These are phyloP conservation scores for Erodium moschatum DNA, from an alignment of 441 rosid genomes.

Conservation along the genomic window DNA sequence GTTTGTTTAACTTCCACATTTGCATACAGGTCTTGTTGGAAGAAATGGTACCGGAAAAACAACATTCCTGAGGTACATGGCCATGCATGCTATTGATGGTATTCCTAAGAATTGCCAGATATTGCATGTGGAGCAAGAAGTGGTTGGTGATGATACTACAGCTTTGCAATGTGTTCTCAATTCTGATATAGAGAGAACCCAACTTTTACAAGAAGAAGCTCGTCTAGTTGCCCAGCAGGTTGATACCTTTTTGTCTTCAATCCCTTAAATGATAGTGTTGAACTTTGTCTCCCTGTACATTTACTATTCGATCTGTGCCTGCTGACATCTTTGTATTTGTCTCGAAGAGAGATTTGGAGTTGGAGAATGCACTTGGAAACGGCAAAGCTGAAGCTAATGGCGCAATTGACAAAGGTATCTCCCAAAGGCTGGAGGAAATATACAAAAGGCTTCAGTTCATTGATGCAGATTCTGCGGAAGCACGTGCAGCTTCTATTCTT, in stretches of 20 bases:
- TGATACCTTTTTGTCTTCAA: neutral
- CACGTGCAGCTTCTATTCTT: slow-evolving; percentile 93
- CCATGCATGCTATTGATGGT: slow-evolving; percentile 93
- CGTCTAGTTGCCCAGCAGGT: slow-evolving; percentile 64
- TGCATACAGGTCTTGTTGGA: slow-evolving; percentile 76
- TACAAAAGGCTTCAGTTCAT: slow-evolving; percentile 89
- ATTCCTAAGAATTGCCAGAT: slow-evolving; percentile 96
- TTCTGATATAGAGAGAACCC: slow-evolving; percentile 78
- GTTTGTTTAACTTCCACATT: slow-evolving; percentile 16
- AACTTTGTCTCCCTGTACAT: slow-evolving; percentile 1
- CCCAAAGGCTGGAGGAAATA: slow-evolving; percentile 67
- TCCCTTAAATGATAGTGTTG: slow-evolving; percentile 1
- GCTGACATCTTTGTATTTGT: slow-evolving; percentile 23
- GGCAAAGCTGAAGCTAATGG: slow-evolving; percentile 39
- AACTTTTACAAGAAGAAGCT: slow-evolving; percentile 72
- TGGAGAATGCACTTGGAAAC: slow-evolving; percentile 42
- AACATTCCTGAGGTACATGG: slow-evolving; percentile 90
- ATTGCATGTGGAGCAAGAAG: slow-evolving; percentile 96
- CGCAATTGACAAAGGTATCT: slow-evolving; percentile 45
- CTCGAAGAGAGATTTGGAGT: slow-evolving; percentile 63
- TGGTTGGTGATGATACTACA: slow-evolving; percentile 70
- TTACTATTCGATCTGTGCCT: slow-evolving; percentile 17
- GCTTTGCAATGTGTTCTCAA: slow-evolving; percentile 92
- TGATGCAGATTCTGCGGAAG: slow-evolving; percentile 88
- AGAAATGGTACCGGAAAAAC: slow-evolving; percentile 98